Conservation (phyloP, 176 grass and related monocot genomes). For the Neostapfia colusana region DNA sequence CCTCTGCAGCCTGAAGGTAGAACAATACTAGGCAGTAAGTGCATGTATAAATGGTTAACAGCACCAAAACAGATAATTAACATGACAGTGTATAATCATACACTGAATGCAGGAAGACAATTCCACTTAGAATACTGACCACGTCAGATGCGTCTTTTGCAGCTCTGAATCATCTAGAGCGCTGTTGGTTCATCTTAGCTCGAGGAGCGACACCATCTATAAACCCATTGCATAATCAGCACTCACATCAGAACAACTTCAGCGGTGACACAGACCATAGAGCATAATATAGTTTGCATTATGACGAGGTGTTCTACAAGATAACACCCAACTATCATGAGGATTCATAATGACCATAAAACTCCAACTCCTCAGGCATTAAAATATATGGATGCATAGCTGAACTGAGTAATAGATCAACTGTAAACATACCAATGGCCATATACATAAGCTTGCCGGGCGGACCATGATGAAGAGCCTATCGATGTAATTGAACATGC, state of each 20-base stretch:
- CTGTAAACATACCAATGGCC: slow-evolving; percentile 80
- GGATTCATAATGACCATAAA: slow-evolving; percentile 4
- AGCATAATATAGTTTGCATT: not conserved
- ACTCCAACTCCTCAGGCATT: not conserved
- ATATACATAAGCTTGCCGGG: slow-evolving; percentile 90
- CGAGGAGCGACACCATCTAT: slow-evolving; percentile 96
- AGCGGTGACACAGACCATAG: not conserved
- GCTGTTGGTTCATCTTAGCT: slow-evolving; percentile 99
- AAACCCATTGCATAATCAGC: slow-evolving; percentile 23
- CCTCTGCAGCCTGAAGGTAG: slow-evolving; percentile 72
- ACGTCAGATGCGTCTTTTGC: slow-evolving; percentile 96
- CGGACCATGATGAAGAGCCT: slow-evolving; percentile 96
- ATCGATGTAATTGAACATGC: slow-evolving; percentile 99
- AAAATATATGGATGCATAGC: not conserved
- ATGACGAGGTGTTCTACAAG: not conserved
- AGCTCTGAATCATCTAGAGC: slow-evolving; percentile 94
- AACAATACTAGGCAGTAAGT: slow-evolving; percentile 23
- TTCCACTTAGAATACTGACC: slow-evolving; percentile 60
- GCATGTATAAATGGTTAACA: slow-evolving; percentile 24
- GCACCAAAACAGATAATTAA: slow-evolving; percentile 13
- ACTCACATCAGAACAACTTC: slow-evolving; percentile 12
- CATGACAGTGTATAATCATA: slow-evolving; percentile 4
- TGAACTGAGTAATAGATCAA: slow-evolving; percentile 15
- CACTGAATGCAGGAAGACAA: slow-evolving; percentile 25
- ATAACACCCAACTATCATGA: not conserved